A percentile compares a stretch with the other conserved stretches of the same genome.
phyloP scores from a whole-genome alignment of 208 protist genomes.

The Leishmania tropica region DNA sequence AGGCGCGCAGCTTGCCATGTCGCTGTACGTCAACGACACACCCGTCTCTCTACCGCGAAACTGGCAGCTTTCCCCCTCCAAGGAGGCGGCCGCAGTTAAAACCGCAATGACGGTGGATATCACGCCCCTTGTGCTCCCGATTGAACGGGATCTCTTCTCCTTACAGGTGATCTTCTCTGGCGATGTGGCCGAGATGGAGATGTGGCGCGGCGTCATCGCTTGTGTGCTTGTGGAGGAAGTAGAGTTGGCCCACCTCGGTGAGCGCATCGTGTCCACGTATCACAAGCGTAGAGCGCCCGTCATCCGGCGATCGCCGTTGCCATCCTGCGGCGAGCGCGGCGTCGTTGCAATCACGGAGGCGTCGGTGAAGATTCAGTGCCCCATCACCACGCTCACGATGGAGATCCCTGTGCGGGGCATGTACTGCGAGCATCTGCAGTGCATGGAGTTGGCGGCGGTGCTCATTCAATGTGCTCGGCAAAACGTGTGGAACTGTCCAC shows the following conservation, averaged over 20 bases:
- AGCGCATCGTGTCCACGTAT: slow-evolving; percentile 55
- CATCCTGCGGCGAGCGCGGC: slow-evolving; percentile 1
- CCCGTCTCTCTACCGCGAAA: slow-evolving; percentile 48
- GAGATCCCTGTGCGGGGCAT: slow-evolving; percentile 59
- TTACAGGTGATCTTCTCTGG: slow-evolving; percentile 60
- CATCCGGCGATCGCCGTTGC: background rate
- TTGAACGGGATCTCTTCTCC: slow-evolving; percentile 44
- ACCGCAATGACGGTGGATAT: slow-evolving; percentile 65
- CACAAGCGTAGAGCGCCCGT: background rate
- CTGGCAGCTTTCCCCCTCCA: slow-evolving; percentile 60
- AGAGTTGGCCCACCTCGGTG: slow-evolving; percentile 33
- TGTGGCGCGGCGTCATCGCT: slow-evolving; percentile 78
- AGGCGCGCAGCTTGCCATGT: slow-evolving; percentile 49
- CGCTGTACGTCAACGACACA: slow-evolving; percentile 64
- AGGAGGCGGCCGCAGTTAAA: slow-evolving; percentile 64
- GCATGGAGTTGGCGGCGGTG: slow-evolving; percentile 72
- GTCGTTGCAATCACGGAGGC: slow-evolving; percentile 55
- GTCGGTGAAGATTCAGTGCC: slow-evolving; percentile 61
- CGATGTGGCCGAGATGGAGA: slow-evolving; percentile 43
- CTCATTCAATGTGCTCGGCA: slow-evolving; percentile 60
- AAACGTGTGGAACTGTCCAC: slow-evolving; percentile 88
- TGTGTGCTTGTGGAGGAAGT: slow-evolving; percentile 68
- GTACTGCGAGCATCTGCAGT: slow-evolving; percentile 82
- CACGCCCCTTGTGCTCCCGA: slow-evolving; percentile 42
- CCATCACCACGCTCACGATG: slow-evolving; percentile 68